These are phyloP conservation scores for Chloropicon primus DNA, from an alignment of 139 green algal genomes.

Conservation along the genomic window DNA sequence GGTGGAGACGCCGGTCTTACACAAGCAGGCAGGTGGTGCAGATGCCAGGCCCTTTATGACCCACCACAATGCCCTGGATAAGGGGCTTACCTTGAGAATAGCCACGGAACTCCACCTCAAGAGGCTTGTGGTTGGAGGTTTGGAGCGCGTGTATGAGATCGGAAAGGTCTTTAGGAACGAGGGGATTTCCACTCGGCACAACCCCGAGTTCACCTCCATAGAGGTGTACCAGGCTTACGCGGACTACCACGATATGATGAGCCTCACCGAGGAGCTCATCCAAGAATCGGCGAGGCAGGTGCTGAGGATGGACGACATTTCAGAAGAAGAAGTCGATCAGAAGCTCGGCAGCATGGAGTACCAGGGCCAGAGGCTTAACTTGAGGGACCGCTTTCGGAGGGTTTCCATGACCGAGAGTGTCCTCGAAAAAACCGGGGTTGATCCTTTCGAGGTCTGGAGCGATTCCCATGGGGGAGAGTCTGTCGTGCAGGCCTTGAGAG, in stretches of 20 bases:
- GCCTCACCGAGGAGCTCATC: constrained; percentile 80
- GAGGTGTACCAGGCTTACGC: constrained; percentile 93
- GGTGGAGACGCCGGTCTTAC: constrained; percentile 69
- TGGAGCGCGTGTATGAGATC: constrained; percentile 96
- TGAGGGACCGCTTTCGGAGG: constrained; percentile 67
- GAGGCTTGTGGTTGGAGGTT: constrained; percentile 60
- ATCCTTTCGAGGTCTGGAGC: not conserved
- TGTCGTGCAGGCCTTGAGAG: not conserved
- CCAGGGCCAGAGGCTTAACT: constrained; percentile 64
- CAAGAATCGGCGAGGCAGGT: constrained; percentile 30
- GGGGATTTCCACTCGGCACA: constrained; percentile 83
- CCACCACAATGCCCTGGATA: constrained; percentile 81
- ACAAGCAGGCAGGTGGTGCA: constrained; percentile 74
- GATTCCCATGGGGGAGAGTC: not conserved
- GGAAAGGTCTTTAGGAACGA: constrained; percentile 96
- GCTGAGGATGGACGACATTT: not conserved
- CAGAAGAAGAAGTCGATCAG: not conserved
- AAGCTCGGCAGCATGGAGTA: constrained; percentile 38
- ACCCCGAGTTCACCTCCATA: constrained; percentile 96
- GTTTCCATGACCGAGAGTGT: constrained; percentile 85
- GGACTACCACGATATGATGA: constrained; percentile 96
- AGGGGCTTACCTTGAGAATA: constrained; percentile 79
- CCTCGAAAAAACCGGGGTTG: constrained; percentile 40
- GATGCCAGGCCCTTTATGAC: constrained; percentile 92
- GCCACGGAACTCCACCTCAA: constrained; percentile 98